phyloP scores from a whole-genome alignment of 495 filamentous ascomycete genomes.

The Aspergillus mulundensis region DNA sequence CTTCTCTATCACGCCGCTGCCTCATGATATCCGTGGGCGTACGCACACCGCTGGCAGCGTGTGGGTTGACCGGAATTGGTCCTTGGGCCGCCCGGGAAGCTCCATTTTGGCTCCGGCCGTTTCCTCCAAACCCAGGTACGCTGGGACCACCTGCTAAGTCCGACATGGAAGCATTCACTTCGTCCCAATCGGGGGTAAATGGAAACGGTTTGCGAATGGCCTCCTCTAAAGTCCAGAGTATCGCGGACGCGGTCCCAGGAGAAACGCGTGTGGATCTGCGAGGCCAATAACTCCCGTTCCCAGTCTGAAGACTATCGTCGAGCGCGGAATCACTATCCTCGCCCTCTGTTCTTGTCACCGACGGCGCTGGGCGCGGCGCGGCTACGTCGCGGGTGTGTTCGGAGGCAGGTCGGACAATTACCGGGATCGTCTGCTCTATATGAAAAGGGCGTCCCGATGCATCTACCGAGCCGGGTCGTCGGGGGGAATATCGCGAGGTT shows the following conservation, averaged over 20 bases:
- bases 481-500: conserved; percentile 36
- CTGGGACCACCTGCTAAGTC: conserved; percentile 62
- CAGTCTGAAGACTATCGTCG: conserved; percentile 33
- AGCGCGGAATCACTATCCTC: conserved; percentile 27
- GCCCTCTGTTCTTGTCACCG: conserved; percentile 39
- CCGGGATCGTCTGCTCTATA: conserved; percentile 28
- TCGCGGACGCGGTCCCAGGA: conserved; percentile 66
- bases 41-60: conserved; percentile 41
- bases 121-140: conserved; percentile 33
- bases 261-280: conserved; percentile 57
- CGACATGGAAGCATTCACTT: conserved; percentile 94
- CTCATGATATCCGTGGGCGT: conserved; percentile 74
- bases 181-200: conserved; percentile 79
- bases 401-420: conserved; percentile 22
- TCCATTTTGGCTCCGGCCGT: conserved; percentile 48
- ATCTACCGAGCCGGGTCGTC: conserved; percentile 37
- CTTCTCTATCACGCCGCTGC: conserved; percentile 64
- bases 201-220: conserved; percentile 77
- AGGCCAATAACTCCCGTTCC: conserved; percentile 47
- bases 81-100: conserved; percentile 41
- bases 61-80: conserved; percentile 43
- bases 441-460: conserved; percentile 23
- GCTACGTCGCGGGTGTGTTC: conserved; percentile 15
- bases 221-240: conserved; percentile 88
- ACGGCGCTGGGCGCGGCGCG: conserved; percentile 31